Percentiles rank a stretch among this genome's conserved stretches.
phyloP scores from a whole-genome alignment of 768 basidiomycete species.

The Boletus rubescentipes region DNA sequence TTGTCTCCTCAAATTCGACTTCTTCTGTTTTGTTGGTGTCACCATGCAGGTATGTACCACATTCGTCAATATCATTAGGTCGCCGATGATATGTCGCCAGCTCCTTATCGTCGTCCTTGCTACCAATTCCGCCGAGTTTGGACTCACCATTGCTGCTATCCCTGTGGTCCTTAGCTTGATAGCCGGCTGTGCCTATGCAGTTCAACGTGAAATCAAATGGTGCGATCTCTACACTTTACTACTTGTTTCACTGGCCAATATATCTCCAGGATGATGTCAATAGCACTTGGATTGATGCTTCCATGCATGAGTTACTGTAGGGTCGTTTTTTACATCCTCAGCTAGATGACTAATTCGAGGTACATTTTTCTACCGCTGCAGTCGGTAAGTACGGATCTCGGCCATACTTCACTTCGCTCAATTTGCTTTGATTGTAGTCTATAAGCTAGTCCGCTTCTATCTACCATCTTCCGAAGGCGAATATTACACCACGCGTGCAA shows the following conservation, averaged over 20 bases:
- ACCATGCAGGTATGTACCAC: conserved; percentile 69
- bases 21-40: conserved; percentile 84
- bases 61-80: neutral
- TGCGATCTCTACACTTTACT: conserved; percentile 30
- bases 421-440: conserved; percentile 47
- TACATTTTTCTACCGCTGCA: conserved; percentile 7
- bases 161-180: conserved; percentile 73
- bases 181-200: conserved; percentile 62
- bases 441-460: conserved; percentile 85
- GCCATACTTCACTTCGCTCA: neutral
- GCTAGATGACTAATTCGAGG: conserved; percentile 1
- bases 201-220: conserved; percentile 81
- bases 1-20: conserved; percentile 87
- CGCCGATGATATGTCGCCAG: conserved; percentile 36
- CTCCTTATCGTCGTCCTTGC: conserved; percentile 77
- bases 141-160: conserved; percentile 78
- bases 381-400: conserved; percentile 25
- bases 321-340: conserved; percentile 24
- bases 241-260: conserved; percentile 2
- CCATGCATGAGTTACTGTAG: conserved; percentile 76
- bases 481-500: conserved; percentile 74
- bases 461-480: conserved; percentile 50
- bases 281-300: conserved; percentile 74
- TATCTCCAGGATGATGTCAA: conserved; percentile 56
- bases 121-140: conserved; percentile 69